A percentile compares a stretch with the other conserved stretches of the same genome.
Evolutionary conservation across 1,139 yeast genomes (phyloP).

Genomic region (Diutina scorzettiae): DNA sequence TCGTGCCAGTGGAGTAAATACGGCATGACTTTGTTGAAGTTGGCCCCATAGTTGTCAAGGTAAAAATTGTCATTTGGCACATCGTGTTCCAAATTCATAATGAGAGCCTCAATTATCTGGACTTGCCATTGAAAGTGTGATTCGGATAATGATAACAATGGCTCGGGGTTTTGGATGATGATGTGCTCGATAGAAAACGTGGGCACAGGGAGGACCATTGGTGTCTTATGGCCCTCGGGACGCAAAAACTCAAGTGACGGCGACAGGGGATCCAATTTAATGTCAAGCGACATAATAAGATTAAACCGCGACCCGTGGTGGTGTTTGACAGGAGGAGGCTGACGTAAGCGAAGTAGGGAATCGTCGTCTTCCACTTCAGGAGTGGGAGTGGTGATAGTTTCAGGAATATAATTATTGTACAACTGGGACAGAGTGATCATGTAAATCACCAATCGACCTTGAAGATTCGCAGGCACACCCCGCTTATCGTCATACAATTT

Average conservation of each 20-base stretch:
- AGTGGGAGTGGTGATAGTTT: constrained; percentile 9
- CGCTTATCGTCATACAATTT: constrained; percentile 37
- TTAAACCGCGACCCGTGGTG: constrained; percentile 16
- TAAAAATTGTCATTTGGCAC: background rate
- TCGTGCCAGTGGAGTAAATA: background rate
- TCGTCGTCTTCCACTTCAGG: background rate
- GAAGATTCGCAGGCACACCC: background rate
- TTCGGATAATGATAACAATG: constrained; percentile 12
- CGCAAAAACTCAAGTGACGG: constrained; percentile 29
- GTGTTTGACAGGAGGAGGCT: no score
- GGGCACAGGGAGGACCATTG: constrained; percentile 28
- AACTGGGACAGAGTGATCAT: constrained; percentile 28
- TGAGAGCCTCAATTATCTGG: constrained; percentile 19
- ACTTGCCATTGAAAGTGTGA: constrained; percentile 21
- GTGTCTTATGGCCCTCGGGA: constrained; percentile 13
- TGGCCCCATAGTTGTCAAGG: background rate
- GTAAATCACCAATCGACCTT: constrained; percentile 6
- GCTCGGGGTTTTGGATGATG: constrained; percentile 17
- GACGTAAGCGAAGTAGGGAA: no score
- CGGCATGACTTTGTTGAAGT: background rate
- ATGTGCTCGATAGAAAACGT: constrained; percentile 28
- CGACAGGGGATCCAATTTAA: constrained; percentile 30
- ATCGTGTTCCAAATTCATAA: constrained; percentile 16
- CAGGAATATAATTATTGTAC: constrained; percentile 24
- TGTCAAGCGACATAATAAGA: constrained; percentile 49